Percentiles rank a stretch among this genome's conserved stretches.
Evolutionary conservation across 495 filamentous ascomycete genomes (phyloP).

Genomic region (Aspergillus panamensis): DNA sequence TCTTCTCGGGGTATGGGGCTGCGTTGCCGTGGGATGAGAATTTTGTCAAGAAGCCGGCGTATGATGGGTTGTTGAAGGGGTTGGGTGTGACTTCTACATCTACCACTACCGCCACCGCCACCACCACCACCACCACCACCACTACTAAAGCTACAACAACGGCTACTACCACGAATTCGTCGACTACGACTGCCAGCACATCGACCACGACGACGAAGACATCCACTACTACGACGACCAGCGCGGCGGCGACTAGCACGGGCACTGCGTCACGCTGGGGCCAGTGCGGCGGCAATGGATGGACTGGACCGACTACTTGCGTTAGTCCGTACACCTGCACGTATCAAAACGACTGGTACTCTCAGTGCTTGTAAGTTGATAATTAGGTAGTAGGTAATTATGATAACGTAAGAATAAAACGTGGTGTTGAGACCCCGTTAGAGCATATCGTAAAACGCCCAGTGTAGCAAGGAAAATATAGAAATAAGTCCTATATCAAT

Average conservation of each 20-base stretch:
- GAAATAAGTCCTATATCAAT: no score
- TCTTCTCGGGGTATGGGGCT: constrained; percentile 51
- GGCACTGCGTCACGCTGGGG: constrained; percentile 26
- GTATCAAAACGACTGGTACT: constrained; percentile 40
- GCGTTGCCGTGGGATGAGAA: constrained; percentile 53
- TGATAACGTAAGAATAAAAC: not conserved
- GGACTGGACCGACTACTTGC: constrained; percentile 48
- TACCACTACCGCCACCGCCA: constrained; percentile 32
- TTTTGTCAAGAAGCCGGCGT: constrained; percentile 56
- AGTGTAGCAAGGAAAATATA: no score
- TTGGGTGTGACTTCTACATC: constrained; percentile 26
- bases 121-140: constrained; percentile 26
- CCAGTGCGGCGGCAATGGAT: constrained; percentile 51
- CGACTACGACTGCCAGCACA: constrained; percentile 19
- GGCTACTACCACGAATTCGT: constrained; percentile 25
- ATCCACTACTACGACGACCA: constrained; percentile 23
- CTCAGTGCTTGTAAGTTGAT: constrained; percentile 38
- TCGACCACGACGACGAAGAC: constrained; percentile 18
- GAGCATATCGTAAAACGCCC: no score
- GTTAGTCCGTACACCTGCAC: constrained; percentile 38
- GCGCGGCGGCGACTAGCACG: constrained; percentile 22
- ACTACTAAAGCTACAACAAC: no score
- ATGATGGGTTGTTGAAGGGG: constrained; percentile 37
- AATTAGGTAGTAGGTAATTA: not conserved
- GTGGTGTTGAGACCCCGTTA: no score